Evolutionary conservation across 2,329 filamentous ascomycete species (phyloP).

Genomic region (Clonostachys sp.): DNA sequence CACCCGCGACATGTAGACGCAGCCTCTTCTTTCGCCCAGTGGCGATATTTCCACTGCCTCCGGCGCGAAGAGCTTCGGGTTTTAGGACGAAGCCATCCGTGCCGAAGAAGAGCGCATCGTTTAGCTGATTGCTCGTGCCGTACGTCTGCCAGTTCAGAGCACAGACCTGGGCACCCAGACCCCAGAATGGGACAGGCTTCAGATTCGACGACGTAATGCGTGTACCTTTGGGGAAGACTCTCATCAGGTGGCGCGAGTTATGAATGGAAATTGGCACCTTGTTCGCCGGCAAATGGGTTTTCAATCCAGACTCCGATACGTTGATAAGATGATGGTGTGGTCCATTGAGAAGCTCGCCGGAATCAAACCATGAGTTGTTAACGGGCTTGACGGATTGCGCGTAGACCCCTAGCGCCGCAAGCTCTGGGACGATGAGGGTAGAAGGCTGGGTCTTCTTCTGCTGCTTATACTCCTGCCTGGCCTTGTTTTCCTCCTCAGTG

Average conservation of each 20-base stretch:
- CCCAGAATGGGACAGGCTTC: constrained; percentile 60
- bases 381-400: constrained; percentile 65
- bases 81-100: constrained; percentile 64
- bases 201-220: constrained; percentile 64
- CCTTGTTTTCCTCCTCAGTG: constrained; percentile 33
- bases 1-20: constrained; percentile 55
- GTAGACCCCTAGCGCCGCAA: constrained; percentile 63
- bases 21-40: constrained; percentile 43
- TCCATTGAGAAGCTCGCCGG: constrained; percentile 41
- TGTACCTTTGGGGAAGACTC: constrained; percentile 65
- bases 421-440: constrained; percentile 55
- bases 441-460: constrained; percentile 33
- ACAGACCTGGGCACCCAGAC: constrained; percentile 62
- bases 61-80: constrained; percentile 51
- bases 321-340: constrained; percentile 66
- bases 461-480: constrained; percentile 46
- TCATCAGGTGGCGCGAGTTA: constrained; percentile 64
- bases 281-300: constrained; percentile 41
- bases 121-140: constrained; percentile 60
- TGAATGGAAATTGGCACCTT: constrained; percentile 47
- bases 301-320: constrained; percentile 58
- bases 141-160: constrained; percentile 69
- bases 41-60: constrained; percentile 44
- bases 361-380: constrained; percentile 61
- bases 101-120: constrained; percentile 62